A percentile compares a stretch with the other conserved stretches of the same genome.
phyloP scores from a whole-genome alignment of 768 basidiomycete genomes.

The Pleurotus salmoneostramineus region DNA sequence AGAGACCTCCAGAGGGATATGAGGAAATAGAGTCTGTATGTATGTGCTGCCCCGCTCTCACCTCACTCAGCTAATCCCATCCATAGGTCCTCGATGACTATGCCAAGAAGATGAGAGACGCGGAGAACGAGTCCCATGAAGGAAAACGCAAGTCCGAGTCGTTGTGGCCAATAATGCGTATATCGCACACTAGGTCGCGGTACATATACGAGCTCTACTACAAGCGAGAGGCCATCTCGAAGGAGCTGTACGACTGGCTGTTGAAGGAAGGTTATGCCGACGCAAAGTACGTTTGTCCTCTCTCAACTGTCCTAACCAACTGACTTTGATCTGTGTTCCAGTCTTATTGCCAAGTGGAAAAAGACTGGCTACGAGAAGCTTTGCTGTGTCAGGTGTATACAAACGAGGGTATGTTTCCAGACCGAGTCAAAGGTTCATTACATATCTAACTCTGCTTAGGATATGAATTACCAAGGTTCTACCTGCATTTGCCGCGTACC shows the following conservation, averaged over 20 bases:
- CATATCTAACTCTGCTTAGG: constrained; percentile 39
- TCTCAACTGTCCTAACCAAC: too few relatives aligned
- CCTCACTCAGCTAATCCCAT: constrained; percentile 4
- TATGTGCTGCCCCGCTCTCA: background rate
- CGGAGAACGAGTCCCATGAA: constrained; percentile 97
- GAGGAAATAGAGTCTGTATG: constrained; percentile 87
- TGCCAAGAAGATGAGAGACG: constrained; percentile 98
- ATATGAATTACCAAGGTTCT: constrained; percentile 99
- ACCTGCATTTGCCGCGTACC: constrained; percentile 98
- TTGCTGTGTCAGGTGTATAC: constrained; percentile 95
- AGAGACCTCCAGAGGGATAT: constrained; percentile 91
- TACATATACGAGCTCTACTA: constrained; percentile 99
- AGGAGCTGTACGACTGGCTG: constrained; percentile 95
- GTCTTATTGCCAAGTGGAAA: constrained; percentile 99
- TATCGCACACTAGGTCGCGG: constrained; percentile 91
- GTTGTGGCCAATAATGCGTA: constrained; percentile 97
- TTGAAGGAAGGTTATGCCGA: constrained; percentile 97
- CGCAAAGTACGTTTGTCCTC: constrained; percentile 63
- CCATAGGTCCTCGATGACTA: constrained; percentile 93
- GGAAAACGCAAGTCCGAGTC: constrained; percentile 95
- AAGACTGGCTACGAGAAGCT: constrained; percentile 98
- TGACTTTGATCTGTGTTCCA: constrained; percentile 21
- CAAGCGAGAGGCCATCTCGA: constrained; percentile 93
- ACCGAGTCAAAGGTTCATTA: background rate
- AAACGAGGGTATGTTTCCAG: constrained; percentile 63